Percentiles rank a stretch among this genome's conserved stretches.
Evolutionary conservation across 768 basidiomycete species (phyloP).

Genomic region (Boletellus sp.): DNA sequence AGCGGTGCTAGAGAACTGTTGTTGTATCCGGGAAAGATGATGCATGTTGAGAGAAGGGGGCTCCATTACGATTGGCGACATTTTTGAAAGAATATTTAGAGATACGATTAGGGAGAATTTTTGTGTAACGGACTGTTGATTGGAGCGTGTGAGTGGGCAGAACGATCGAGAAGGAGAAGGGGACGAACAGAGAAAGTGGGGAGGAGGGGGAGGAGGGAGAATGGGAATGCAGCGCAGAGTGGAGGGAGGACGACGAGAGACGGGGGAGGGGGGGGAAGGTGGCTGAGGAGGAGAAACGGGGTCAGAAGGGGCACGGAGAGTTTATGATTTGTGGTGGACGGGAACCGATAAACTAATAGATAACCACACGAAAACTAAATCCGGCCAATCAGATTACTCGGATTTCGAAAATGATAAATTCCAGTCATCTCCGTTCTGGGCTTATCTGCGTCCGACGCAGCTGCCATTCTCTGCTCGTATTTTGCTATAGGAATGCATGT

Average conservation of each 20-base stretch:
- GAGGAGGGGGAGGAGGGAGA: not conserved
- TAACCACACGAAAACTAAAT: conserved; percentile 32
- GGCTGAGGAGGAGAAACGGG: conserved; percentile 27
- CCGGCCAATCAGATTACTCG: conserved; percentile 35
- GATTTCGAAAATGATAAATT: conserved; percentile 25
- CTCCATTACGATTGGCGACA: conserved; percentile 60
- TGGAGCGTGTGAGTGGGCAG: conserved; percentile 10
- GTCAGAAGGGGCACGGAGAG: conserved; percentile 22
- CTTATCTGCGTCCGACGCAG: not conserved
- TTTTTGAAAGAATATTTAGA: conserved; percentile 33
- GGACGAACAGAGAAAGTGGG: not conserved
- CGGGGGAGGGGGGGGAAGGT: conserved; percentile 1
- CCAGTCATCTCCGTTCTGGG: conserved; percentile 13
- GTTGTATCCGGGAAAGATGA: conserved; percentile 48
- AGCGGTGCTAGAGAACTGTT: conserved; percentile 37
- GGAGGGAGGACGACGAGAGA: not conserved
- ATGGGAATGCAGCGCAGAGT: not conserved
- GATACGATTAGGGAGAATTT: conserved; percentile 31
- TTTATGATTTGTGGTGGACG: conserved; percentile 37
- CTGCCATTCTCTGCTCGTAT: not conserved
- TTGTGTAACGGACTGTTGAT: conserved; percentile 21
- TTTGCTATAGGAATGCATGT: conserved; percentile 1
- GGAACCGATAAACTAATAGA: conserved; percentile 39
- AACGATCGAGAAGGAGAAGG: not conserved
- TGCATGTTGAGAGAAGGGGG: conserved; percentile 50